Evolutionary conservation across 1,139 yeast species (phyloP).

Genomic region (Oligophagozyma castellii): DNA sequence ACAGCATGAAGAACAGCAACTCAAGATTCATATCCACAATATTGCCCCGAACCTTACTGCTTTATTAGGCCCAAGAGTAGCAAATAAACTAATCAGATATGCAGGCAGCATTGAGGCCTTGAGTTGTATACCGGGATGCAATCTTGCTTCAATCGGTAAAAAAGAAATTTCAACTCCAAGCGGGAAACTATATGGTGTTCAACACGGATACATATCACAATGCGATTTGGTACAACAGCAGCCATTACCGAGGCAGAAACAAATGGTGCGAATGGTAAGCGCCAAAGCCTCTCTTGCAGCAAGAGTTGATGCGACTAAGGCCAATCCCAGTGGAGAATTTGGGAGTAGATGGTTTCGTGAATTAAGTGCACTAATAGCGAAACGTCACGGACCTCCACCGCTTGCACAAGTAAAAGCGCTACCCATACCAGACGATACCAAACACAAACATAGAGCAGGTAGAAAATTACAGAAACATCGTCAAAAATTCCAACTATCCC

Average conservation of each 20-base stretch:
- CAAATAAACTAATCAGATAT: constrained; percentile 61
- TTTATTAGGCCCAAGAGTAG: constrained; percentile 56
- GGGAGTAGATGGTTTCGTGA: constrained; percentile 53
- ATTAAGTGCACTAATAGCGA: constrained; percentile 49
- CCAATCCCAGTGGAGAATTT: constrained; percentile 36
- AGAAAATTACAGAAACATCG: constrained; percentile 63
- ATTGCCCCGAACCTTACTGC: constrained; percentile 74
- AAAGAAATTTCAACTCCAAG: constrained; percentile 21
- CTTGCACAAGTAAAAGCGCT: constrained; percentile 56
- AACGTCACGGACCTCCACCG: constrained; percentile 69
- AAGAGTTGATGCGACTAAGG: constrained; percentile 42
- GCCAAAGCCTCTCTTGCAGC: constrained; percentile 79
- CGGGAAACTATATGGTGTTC: constrained; percentile 27
- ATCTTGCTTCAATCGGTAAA: constrained; percentile 63
- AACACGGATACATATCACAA: constrained; percentile 51
- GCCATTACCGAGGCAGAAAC: constrained; percentile 47
- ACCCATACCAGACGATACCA: constrained; percentile 68
- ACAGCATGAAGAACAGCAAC: too few species aligned
- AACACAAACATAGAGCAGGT: constrained; percentile 82
- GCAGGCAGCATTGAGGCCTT: constrained; percentile 62
- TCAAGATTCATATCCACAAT: too few species aligned
- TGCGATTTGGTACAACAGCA: constrained; percentile 36
- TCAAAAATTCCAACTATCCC: constrained; percentile 71
- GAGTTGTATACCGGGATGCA: constrained; percentile 68
- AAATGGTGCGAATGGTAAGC: constrained; percentile 66